Conservation (phyloP, 768 basidiomycete genomes). For the Russula emetica region DNA sequence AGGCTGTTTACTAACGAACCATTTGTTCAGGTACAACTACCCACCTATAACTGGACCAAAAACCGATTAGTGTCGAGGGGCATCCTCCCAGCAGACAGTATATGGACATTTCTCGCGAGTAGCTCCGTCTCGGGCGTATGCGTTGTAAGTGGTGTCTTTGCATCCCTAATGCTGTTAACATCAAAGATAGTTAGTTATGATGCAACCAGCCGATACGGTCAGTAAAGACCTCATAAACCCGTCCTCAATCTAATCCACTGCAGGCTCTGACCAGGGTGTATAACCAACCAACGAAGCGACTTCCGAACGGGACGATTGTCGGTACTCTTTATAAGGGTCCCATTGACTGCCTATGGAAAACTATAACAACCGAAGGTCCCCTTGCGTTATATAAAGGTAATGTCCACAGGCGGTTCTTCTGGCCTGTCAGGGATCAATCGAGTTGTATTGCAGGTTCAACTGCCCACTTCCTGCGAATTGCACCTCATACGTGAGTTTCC, state of each 20-base stretch:
- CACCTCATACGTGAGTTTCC: constrained; percentile 75
- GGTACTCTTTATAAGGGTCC: constrained; percentile 87
- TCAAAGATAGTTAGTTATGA: constrained; percentile 62
- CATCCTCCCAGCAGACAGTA: constrained; percentile 68
- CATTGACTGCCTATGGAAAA: constrained; percentile 96
- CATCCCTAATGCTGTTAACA: background rate
- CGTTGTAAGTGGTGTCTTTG: constrained; percentile 56
- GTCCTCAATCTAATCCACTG: constrained; percentile 6
- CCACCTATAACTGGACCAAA: constrained; percentile 94
- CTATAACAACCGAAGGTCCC: constrained; percentile 82
- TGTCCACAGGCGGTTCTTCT: background rate
- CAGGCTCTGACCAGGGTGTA: constrained; percentile 92
- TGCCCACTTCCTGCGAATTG: constrained; percentile 89
- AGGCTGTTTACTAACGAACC: constrained; percentile 1
- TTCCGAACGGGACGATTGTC: constrained; percentile 64
- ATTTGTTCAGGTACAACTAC: constrained; percentile 77
- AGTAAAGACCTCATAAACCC: constrained; percentile 29
- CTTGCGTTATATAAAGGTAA: constrained; percentile 94
- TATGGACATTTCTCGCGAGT: constrained; percentile 84
- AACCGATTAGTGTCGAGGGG: constrained; percentile 64
- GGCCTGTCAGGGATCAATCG: background rate
- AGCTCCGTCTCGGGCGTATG: constrained; percentile 87
- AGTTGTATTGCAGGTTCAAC: constrained; percentile 61
- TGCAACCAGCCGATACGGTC: constrained; percentile 94
- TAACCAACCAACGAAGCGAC: constrained; percentile 79